Evolutionary conservation across 306 rosid genomes (phyloP), one percentile per base, ranked within the genome.

Genomic region (Hippophae rhamnoides): DNA sequence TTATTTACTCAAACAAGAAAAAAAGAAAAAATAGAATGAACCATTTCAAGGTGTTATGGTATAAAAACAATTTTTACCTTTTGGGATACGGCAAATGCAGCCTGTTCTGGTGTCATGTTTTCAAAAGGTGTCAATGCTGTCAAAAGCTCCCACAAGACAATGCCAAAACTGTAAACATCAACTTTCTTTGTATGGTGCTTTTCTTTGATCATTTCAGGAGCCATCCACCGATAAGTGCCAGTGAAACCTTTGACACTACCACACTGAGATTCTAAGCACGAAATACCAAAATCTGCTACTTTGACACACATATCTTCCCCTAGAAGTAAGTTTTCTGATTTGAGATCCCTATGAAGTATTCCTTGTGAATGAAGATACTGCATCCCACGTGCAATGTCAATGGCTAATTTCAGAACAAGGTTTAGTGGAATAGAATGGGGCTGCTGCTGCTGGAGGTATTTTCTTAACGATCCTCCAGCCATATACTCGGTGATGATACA

Each of bases 201-300:
- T 69, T 82, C 94, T 80, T 80, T 82, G 75, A 92, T 85, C 88
- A 88, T 86, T 74, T 92, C 99, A 0, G 99, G 99, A 6, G 96
- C 99, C 99, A 92, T 92, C 99, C 99, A 92, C 7, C 99, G 90
- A 62, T 92, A 92, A 2, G 99, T 92, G 46, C 99, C 96, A 0
- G 90, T 92, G 58, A 92, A 92, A 47, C 95, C 99, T 73, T 78
- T 83, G 1, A 81, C 74, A 42, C 85, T 85, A 12, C 87, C 87
- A 8, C 83, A 74, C 65, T 92, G 89, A 55, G 95, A 81, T 77
- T 92, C 99, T 44, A 76, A 71, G 82, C 96, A 92, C 0, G 99
- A 92, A 75, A 92, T 88, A 8, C 99, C 99, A 45, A 92, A 92
- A 78, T 92, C 99, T 1, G 96, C 99, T 57, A 92, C 96, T 73